phyloP scores from a whole-genome alignment of 768 basidiomycete species.

The Mycena rosella region DNA sequence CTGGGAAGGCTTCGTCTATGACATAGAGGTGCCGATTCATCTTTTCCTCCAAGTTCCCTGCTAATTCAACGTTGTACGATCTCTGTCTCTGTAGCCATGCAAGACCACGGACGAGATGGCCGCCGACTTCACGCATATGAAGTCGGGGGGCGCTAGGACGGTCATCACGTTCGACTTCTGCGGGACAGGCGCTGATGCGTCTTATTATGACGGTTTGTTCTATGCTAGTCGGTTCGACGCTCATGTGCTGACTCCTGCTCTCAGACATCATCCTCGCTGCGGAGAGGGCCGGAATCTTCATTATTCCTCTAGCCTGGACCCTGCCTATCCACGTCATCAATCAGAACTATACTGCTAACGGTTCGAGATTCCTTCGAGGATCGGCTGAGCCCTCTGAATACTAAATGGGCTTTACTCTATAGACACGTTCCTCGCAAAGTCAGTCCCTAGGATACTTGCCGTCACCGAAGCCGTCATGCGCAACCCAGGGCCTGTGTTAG shows the following conservation, averaged over 20 bases:
- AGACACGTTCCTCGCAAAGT: constrained; percentile 35
- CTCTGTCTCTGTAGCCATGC: constrained; percentile 30
- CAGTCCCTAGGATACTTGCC: constrained; percentile 33
- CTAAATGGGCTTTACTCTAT: constrained; percentile 11
- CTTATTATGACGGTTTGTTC: constrained; percentile 31
- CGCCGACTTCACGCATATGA: constrained; percentile 31
- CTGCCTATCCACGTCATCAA: constrained; percentile 33
- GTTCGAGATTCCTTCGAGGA: constrained; percentile 10
- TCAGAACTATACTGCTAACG: constrained; percentile 32
- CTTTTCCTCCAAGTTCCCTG: constrained; percentile 11
- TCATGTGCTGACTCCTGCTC: constrained; percentile 12
- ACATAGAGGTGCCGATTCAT: constrained; percentile 25
- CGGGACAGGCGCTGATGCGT: constrained; percentile 32
- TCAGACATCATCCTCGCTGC: constrained; percentile 32
- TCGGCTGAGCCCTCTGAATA: constrained; percentile 1
- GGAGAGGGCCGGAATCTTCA: constrained; percentile 27
- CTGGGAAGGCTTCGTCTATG: constrained; percentile 36
- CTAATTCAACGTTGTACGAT: constrained; percentile 17
- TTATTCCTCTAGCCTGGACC: constrained; percentile 34
- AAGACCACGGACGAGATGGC: constrained; percentile 28
- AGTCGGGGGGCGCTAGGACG: constrained; percentile 30
- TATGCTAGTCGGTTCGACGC: constrained; percentile 2
- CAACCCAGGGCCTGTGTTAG: constrained; percentile 33
- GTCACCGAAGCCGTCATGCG: constrained; percentile 35
- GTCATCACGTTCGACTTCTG: constrained; percentile 37